Percentiles rank a stretch among this genome's conserved stretches.
Evolutionary conservation across 345 rosid species (phyloP).

Genomic region (Salix udensis): DNA sequence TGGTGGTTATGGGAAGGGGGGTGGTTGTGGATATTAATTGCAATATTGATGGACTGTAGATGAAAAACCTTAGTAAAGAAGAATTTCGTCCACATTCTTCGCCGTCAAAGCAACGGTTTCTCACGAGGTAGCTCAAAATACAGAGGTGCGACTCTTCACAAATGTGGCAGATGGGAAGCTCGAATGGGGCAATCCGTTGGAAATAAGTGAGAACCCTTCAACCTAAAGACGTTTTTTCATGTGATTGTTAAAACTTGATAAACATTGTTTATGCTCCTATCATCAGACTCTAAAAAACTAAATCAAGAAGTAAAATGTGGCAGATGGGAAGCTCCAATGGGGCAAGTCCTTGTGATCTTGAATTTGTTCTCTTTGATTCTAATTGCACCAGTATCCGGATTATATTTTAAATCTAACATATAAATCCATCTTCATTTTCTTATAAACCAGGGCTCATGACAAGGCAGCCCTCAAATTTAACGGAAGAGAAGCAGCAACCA

Average conservation of each 20-base stretch:
- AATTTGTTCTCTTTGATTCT: slow-evolving; percentile 22
- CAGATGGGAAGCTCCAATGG: no score
- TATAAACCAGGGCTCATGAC: slow-evolving; percentile 78
- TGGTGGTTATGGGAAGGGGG: neutral
- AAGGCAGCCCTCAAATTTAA: slow-evolving; percentile 65
- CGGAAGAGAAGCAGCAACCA: slow-evolving; percentile 27
- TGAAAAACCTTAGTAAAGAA: slow-evolving; percentile 18
- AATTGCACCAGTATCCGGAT: neutral
- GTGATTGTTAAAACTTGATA: neutral
- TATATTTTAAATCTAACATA: slow-evolving; percentile 30
- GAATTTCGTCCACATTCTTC: slow-evolving; percentile 24
- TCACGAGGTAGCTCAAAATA: slow-evolving; percentile 16
- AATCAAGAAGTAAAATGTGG: neutral
- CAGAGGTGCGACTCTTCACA: slow-evolving; percentile 20
- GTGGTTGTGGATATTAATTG: neutral
- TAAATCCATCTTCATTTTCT: slow-evolving; percentile 42
- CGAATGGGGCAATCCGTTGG: slow-evolving; percentile 23
- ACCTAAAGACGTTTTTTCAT: neutral
- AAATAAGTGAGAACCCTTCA: slow-evolving; percentile 15
- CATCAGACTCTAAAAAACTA: neutral
- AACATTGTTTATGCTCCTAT: neutral
- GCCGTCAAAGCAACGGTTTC: slow-evolving; percentile 18
- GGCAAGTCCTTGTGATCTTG: slow-evolving; percentile 75
- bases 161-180: slow-evolving; percentile 24
- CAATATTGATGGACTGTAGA: slow-evolving; percentile 17